phyloP scores from a whole-genome alignment of 768 basidiomycete genomes.

The Lyophyllum atratum region DNA sequence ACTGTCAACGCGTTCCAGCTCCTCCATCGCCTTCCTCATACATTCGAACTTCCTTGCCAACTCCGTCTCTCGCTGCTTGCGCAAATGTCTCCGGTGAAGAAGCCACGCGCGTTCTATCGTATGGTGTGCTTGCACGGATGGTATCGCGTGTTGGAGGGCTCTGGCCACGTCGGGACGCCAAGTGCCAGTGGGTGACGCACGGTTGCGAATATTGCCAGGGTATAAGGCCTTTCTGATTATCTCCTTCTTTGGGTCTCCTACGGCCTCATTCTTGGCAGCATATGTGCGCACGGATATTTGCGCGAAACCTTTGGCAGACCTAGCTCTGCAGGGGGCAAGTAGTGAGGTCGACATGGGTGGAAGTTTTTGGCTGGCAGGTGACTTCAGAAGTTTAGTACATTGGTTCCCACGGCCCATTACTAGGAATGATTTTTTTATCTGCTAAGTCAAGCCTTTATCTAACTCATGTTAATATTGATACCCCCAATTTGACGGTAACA shows the following conservation, averaged over 20 bases:
- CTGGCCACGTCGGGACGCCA: conserved; percentile 82
- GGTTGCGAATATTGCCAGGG: conserved; percentile 72
- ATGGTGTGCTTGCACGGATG: conserved; percentile 86
- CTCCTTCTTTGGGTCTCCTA: conserved; percentile 64
- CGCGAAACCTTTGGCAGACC: conserved; percentile 31
- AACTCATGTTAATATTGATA: too few relatives aligned
- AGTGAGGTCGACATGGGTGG: conserved; percentile 30
- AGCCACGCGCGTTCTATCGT: conserved; percentile 93
- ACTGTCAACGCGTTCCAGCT: conserved; percentile 62
- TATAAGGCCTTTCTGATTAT: conserved; percentile 80
- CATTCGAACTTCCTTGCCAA: conserved; percentile 74
- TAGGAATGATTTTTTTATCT: too few relatives aligned
- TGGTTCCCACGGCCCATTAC: conserved; percentile 16
- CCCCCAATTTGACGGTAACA: too few relatives aligned
- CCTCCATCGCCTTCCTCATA: conserved; percentile 87
- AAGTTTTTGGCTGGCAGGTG: background rate
- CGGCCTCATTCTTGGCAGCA: conserved; percentile 42
- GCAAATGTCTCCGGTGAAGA: conserved; percentile 73
- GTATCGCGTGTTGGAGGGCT: conserved; percentile 81
- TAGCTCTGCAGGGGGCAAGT: conserved; percentile 33
- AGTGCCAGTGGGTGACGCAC: conserved; percentile 74
- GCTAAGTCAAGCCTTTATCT: too few relatives aligned
- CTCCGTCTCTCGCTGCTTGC: conserved; percentile 70
- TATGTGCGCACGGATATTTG: conserved; percentile 35
- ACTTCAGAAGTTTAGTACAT: conserved; percentile 2